Percentiles rank a stretch among this genome's conserved stretches.
Conservation (phyloP, 108 stramenopile species). For the Seminavis robusta region DNA sequence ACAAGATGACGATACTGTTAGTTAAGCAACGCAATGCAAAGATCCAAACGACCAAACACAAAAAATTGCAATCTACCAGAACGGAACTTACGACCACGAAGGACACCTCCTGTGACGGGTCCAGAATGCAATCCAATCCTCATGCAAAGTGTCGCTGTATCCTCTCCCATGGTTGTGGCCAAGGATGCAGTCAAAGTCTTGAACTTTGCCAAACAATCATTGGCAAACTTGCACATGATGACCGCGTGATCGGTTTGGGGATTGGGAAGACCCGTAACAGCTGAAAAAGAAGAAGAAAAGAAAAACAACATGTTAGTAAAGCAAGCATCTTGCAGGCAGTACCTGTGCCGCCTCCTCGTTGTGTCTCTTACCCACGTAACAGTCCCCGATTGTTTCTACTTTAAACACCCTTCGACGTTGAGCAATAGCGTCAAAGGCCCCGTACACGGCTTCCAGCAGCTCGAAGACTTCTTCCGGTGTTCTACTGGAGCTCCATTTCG, state of each 20-base stretch:
- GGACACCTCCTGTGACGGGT: constrained; percentile 17
- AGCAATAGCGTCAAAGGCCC: constrained; percentile 42
- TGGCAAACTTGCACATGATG: constrained; percentile 24
- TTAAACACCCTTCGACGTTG: too few relatives aligned
- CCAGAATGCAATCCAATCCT: constrained; percentile 22
- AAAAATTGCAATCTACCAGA: not conserved
- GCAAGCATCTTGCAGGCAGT: too few relatives aligned
- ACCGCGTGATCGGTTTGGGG: constrained; percentile 15
- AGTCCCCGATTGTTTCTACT: constrained; percentile 13
- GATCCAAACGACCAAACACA: not conserved
- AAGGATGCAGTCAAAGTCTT: constrained; percentile 6
- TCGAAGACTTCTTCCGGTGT: constrained; percentile 40
- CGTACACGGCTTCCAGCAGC: constrained; percentile 41
- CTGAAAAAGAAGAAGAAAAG: too few relatives aligned
- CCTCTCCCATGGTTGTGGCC: constrained; percentile 15
- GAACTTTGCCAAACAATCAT: constrained; percentile 16
- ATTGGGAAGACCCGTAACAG: constrained; percentile 8
- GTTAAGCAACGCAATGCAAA: not conserved
- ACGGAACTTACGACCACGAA: constrained; percentile 9
- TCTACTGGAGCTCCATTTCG: constrained; percentile 40
- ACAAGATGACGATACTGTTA: too few relatives aligned
- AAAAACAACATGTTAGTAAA: too few relatives aligned
- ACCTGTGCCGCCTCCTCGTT: too few relatives aligned
- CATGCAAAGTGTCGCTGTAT: constrained; percentile 7
- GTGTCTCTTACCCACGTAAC: too few relatives aligned